Percentiles rank a stretch among this genome's conserved stretches.
These are phyloP conservation scores for Garcileccinum viscosum DNA, from an alignment of 1,284 basidiomycete species.

Conservation along the genomic window DNA sequence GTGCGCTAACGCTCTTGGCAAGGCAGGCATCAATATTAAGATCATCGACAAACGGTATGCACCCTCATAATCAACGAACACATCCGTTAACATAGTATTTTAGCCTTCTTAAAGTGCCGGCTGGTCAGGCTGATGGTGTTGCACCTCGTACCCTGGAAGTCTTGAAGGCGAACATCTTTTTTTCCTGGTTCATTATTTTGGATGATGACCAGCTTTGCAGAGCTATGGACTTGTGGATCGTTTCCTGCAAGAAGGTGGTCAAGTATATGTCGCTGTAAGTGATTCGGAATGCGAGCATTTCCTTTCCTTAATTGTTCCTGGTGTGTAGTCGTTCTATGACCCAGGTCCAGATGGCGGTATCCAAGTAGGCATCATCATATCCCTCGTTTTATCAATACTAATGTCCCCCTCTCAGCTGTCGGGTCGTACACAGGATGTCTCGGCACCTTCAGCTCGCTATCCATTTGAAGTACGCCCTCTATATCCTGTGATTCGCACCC, in stretches of 20 bases:
- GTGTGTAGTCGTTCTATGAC: conserved; percentile 43
- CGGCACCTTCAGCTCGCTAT: conserved; percentile 41
- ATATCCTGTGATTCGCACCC: not conserved
- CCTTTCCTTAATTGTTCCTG: not conserved
- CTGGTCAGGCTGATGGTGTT: conserved; percentile 51
- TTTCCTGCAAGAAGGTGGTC: conserved; percentile 42
- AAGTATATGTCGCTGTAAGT: conserved; percentile 37
- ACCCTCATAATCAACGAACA: not conserved
- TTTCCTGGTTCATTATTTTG: not conserved
- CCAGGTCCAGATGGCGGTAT: conserved; percentile 41
- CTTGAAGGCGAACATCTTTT: conserved; percentile 42
- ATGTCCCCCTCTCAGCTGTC: conserved; percentile 29
- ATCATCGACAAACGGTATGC: conserved; percentile 38
- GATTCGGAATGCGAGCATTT: not conserved
- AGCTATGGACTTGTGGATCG: conserved; percentile 46
- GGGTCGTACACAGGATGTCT: conserved; percentile 38
- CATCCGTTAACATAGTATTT: not conserved
- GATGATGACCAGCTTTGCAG: conserved; percentile 10
- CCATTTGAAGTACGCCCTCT: conserved; percentile 41
- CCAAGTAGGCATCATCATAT: conserved; percentile 15
- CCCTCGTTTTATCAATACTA: not conserved
- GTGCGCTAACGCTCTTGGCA: conserved; percentile 35
- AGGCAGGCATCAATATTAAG: conserved; percentile 27
- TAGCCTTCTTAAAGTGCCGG: conserved; percentile 34
- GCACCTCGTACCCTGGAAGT: conserved; percentile 53